Evolutionary conservation across 805 yeast genomes (phyloP).

Genomic region (Starmerella geochares): DNA sequence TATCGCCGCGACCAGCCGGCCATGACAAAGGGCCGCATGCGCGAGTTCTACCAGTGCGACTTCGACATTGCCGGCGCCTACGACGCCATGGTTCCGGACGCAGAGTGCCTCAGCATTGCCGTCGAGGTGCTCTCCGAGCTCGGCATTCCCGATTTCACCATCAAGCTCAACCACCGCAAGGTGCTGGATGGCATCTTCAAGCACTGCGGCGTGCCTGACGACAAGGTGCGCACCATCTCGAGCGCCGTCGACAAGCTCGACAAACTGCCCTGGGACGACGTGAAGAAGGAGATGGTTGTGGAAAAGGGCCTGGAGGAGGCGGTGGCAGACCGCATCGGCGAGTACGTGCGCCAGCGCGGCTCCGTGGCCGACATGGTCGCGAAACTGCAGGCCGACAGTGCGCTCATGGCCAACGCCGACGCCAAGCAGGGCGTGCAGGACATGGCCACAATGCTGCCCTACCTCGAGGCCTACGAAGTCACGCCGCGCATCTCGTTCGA

Average conservation of each 20-base stretch:
- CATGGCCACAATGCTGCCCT: conserved; percentile 62
- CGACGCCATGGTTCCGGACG: conserved; percentile 93
- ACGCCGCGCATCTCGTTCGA: conserved; percentile 57
- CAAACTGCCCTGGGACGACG: conserved; percentile 90
- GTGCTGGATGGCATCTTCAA: conserved; percentile 90
- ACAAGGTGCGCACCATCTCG: conserved; percentile 85
- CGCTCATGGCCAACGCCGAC: conserved; percentile 52
- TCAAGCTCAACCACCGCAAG: conserved; percentile 91
- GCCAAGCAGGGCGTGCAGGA: conserved; percentile 78
- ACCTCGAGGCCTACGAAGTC: conserved; percentile 74
- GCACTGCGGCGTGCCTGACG: conserved; percentile 88
- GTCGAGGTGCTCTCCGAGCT: conserved; percentile 77
- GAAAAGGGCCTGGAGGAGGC: conserved; percentile 86
- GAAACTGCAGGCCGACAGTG: conserved; percentile 44
- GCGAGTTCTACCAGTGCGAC: conserved; percentile 99
- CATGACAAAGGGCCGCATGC: conserved; percentile 99
- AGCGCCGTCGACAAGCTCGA: conserved; percentile 96
- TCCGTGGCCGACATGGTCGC: conserved; percentile 37
- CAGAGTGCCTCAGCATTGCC: conserved; percentile 70
- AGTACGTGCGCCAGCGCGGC: conserved; percentile 79
- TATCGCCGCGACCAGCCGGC: conserved; percentile 99
- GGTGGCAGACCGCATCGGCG: conserved; percentile 88
- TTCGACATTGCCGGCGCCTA: conserved; percentile 90
- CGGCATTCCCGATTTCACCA: conserved; percentile 80
- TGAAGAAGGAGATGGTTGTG: conserved; percentile 78